A percentile compares a stretch with the other conserved stretches of the same genome.
Conservation (phyloP, 768 basidiomycete genomes). For the Dacryopinax primogenitus region DNA sequence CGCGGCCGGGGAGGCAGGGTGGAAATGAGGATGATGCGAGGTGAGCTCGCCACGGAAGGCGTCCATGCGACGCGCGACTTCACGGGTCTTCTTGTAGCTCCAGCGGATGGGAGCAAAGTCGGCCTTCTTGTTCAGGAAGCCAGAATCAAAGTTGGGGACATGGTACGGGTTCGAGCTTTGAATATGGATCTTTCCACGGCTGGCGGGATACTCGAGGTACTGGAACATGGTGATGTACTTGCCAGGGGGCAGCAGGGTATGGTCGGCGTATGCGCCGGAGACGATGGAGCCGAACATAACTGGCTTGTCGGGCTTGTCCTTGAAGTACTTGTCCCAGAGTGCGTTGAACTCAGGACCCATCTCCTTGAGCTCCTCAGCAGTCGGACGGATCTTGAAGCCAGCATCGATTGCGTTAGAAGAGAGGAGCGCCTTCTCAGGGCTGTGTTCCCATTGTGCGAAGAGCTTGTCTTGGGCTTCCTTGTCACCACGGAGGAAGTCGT, state of each 20-base stretch:
- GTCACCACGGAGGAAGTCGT: slow-evolving; percentile 60
- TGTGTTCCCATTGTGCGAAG: slow-evolving; percentile 52
- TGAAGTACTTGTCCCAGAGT: slow-evolving; percentile 59
- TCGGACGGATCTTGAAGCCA: slow-evolving; percentile 61
- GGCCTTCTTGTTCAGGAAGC: slow-evolving; percentile 71
- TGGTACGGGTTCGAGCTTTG: slow-evolving; percentile 45
- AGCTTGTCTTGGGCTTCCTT: slow-evolving; percentile 35
- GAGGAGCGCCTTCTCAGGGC: slow-evolving; percentile 53
- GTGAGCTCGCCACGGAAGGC: slow-evolving; percentile 61
- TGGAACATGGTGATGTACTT: slow-evolving; percentile 42
- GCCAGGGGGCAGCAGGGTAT: slow-evolving; percentile 56
- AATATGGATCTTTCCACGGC: slow-evolving; percentile 63
- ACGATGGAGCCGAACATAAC: slow-evolving; percentile 65
- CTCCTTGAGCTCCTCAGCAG: slow-evolving; percentile 54
- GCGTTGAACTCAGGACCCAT: slow-evolving; percentile 67
- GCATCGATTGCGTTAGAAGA: slow-evolving; percentile 63
- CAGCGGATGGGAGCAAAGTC: slow-evolving; percentile 64
- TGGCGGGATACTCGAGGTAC: slow-evolving; percentile 60
- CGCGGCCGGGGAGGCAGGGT: slow-evolving; percentile 52
- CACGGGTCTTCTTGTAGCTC: slow-evolving; percentile 67
- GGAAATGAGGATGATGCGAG: slow-evolving; percentile 63
- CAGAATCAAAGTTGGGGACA: slow-evolving; percentile 53
- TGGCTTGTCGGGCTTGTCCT: slow-evolving; percentile 68
- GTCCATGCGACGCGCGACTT: slow-evolving; percentile 60
- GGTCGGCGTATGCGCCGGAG: slow-evolving; percentile 58